Percentiles rank a stretch among this genome's conserved stretches.
Conservation (phyloP, 805 yeast genomes). For the Kodamaea restingae region DNA sequence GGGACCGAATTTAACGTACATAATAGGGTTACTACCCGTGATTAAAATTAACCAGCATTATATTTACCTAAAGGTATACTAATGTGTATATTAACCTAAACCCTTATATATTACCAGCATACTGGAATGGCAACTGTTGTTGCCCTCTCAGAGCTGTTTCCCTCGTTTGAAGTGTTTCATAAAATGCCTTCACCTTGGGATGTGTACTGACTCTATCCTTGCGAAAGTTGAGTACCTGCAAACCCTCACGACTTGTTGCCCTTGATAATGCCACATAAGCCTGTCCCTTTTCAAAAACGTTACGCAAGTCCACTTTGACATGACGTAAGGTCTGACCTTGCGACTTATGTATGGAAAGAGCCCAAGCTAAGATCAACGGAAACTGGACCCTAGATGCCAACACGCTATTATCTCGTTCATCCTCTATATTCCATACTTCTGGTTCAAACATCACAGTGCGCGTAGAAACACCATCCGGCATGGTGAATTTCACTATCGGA, state of each 20-base stretch:
- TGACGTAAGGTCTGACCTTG: conserved; percentile 86
- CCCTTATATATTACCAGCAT: conserved; percentile 1
- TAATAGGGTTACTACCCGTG: too few relatives aligned
- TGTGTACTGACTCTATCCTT: conserved; percentile 64
- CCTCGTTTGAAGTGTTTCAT: conserved; percentile 37
- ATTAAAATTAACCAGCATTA: too few relatives aligned
- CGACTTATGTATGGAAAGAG: conserved; percentile 90
- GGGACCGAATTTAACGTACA: too few relatives aligned
- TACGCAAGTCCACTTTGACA: conserved; percentile 71
- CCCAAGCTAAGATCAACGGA: conserved; percentile 94
- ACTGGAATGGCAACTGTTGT: conserved; percentile 4
- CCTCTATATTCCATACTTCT: conserved; percentile 78
- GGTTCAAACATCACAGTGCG: conserved; percentile 77
- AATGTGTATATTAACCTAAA: conserved; percentile 1
- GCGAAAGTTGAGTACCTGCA: conserved; percentile 76
- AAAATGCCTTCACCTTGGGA: conserved; percentile 66
- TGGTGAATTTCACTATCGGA: conserved; percentile 76
- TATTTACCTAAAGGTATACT: too few relatives aligned
- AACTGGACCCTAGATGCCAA: conserved; percentile 73
- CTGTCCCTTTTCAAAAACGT: conserved; percentile 87
- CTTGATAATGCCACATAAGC: conserved; percentile 94
- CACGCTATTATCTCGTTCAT: conserved; percentile 56
- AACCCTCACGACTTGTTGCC: conserved; percentile 77
- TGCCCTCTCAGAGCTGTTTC: conserved; percentile 1
- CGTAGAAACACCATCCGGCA: conserved; percentile 62